phyloP scores from a whole-genome alignment of 805 yeast genomes.

The Cyberlindnera misumaiensis region DNA sequence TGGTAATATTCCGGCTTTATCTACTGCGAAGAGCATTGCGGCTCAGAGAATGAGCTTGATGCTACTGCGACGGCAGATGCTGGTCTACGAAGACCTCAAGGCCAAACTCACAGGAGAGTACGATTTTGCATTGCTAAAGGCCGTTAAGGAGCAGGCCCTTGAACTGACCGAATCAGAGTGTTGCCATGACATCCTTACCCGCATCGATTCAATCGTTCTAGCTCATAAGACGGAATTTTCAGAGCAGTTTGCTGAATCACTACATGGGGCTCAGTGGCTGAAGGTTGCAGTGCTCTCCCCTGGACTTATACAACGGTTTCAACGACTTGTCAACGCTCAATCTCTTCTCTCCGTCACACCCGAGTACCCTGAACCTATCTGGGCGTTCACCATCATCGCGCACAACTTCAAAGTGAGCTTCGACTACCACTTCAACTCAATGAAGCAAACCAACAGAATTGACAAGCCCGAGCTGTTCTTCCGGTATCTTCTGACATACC shows the following conservation, averaged over 20 bases:
- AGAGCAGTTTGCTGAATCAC: constrained; percentile 4
- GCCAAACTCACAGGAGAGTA: constrained; percentile 8
- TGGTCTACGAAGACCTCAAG: constrained; percentile 6
- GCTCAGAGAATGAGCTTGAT: constrained; percentile 5
- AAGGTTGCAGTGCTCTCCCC: constrained; percentile 4
- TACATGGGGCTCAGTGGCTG: constrained; percentile 15
- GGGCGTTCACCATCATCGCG: constrained; percentile 44
- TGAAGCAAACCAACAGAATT: constrained; percentile 37
- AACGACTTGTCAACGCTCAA: constrained; percentile 13
- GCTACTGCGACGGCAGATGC: constrained; percentile 2
- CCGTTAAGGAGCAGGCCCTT: constrained; percentile 4
- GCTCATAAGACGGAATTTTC: constrained; percentile 9
- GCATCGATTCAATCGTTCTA: constrained; percentile 6
- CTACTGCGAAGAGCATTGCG: constrained; percentile 12
- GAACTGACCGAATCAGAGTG: constrained; percentile 1
- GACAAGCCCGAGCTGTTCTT: constrained; percentile 49
- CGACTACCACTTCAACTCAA: constrained; percentile 45
- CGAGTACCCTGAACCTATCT: constrained; percentile 35
- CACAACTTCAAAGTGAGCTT: constrained; percentile 42
- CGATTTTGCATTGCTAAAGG: constrained; percentile 8
- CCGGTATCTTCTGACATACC: constrained; percentile 39
- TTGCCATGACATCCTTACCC: background rate
- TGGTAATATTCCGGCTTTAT: constrained; percentile 14
- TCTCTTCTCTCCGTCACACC: constrained; percentile 6
- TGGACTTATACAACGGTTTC: constrained; percentile 3